These are phyloP conservation scores for Neurospora sp. DNA, from an alignment of 495 filamentous ascomycete genomes.

Conservation along the genomic window DNA sequence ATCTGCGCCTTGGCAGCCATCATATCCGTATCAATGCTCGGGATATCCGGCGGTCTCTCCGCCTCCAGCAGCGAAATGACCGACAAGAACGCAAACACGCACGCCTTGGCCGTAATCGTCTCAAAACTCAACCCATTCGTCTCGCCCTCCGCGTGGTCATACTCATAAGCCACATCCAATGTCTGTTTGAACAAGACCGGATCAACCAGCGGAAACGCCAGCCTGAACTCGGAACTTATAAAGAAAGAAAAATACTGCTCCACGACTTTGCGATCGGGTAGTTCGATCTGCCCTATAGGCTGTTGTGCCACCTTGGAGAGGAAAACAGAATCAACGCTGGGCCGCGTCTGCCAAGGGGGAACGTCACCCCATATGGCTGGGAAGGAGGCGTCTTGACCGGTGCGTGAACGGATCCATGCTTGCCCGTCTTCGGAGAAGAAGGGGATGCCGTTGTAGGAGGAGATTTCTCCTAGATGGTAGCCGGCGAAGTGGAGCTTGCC, in stretches of 20 bases:
- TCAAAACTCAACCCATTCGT: not conserved
- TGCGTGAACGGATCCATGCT: conserved; percentile 36
- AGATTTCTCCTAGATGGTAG: conserved; percentile 35
- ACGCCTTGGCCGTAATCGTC: conserved; percentile 24
- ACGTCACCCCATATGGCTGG: conserved; percentile 25
- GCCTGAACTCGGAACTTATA: conserved; percentile 20
- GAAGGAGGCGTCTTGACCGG: conserved; percentile 32
- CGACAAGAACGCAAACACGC: conserved; percentile 36
- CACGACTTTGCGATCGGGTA: conserved; percentile 6
- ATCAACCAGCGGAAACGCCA: conserved; percentile 37
- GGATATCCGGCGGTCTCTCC: not conserved
- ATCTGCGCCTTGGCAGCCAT: conserved; percentile 29
- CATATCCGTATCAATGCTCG: conserved; percentile 26
- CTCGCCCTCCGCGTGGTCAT: conserved; percentile 4
- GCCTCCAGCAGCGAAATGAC: conserved; percentile 24
- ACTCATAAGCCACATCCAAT: conserved; percentile 33
- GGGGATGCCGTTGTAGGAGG: conserved; percentile 36
- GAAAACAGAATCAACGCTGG: not conserved
- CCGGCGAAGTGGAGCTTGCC: conserved; percentile 41
- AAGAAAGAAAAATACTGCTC: conserved; percentile 14
- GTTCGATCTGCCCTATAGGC: not conserved
- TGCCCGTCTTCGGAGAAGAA: conserved; percentile 36
- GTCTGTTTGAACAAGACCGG: conserved; percentile 30
- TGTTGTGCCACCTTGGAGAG: not conserved
- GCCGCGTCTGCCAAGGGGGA: conserved; percentile 10